A percentile compares a stretch with the other conserved stretches of the same genome.
These are phyloP conservation scores for Rhexocercosporidium sp. DNA, from an alignment of 2,329 filamentous ascomycete species.

Conservation along the genomic window DNA sequence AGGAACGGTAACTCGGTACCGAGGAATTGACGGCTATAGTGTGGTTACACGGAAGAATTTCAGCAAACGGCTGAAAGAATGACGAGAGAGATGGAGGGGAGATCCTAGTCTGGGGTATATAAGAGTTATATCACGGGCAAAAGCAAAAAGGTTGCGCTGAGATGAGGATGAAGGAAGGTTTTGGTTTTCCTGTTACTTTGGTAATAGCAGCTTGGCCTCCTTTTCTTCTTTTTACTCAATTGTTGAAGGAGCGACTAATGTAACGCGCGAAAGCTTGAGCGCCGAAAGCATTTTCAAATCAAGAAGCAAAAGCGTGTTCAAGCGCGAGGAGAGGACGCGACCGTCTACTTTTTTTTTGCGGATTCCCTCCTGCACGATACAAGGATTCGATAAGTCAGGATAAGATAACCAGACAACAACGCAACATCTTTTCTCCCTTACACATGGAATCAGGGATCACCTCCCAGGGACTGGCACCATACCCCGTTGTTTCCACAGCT, in stretches of 20 bases:
- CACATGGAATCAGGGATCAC: constrained; percentile 9
- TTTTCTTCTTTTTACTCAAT: neutral
- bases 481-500: constrained; percentile 9
- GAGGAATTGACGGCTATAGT: neutral
- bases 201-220: too few species aligned
- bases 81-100: neutral
- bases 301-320: neutral
- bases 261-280: neutral
- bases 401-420: neutral
- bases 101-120: neutral
- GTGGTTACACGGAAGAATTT: neutral
- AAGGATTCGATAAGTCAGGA: neutral
- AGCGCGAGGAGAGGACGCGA: neutral
- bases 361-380: neutral
- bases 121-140: neutral
- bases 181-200: neutral
- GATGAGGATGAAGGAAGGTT: neutral
- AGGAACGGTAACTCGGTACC: constrained; percentile 7
- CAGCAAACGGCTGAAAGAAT: neutral
- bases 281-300: neutral
- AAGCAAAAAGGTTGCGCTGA: neutral
- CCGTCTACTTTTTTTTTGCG: neutral
- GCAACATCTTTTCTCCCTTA: neutral
- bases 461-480: neutral
- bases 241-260: neutral